Percentiles rank a stretch among this genome's conserved stretches.
phyloP scores from a whole-genome alignment of 495 filamentous ascomycete species.

The Stereocaulon alpinum region DNA sequence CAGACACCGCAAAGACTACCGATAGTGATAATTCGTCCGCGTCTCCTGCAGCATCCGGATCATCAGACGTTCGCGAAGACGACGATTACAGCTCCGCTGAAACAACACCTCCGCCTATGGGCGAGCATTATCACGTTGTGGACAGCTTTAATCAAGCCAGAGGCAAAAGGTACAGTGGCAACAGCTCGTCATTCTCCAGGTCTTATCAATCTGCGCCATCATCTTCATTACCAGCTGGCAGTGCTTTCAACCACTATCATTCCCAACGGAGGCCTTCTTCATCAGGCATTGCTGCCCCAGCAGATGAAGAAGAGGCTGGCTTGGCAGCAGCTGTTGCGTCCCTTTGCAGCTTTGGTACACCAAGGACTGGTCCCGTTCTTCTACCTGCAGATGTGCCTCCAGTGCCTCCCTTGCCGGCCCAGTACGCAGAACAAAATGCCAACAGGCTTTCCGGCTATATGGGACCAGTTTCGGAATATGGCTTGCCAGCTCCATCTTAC shows the following conservation, averaged over 20 bases:
- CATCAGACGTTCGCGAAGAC: constrained; percentile 54
- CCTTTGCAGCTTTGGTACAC: constrained; percentile 82
- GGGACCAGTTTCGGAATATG: constrained; percentile 38
- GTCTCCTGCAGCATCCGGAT: constrained; percentile 67
- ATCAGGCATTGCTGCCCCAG: constrained; percentile 48
- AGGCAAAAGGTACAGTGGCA: constrained; percentile 54
- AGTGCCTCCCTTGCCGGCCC: constrained; percentile 71
- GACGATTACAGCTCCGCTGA: constrained; percentile 51
- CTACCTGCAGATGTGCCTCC: constrained; percentile 72
- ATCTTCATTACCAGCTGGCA: constrained; percentile 37
- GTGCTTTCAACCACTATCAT: constrained; percentile 34
- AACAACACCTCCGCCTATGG: constrained; percentile 45
- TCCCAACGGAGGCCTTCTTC: constrained; percentile 53
- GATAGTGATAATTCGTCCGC: constrained; percentile 73
- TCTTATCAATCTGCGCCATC: constrained; percentile 74
- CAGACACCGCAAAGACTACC: constrained; percentile 51
- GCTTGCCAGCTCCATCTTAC: constrained; percentile 36
- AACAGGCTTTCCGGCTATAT: constrained; percentile 26
- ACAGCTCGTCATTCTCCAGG: constrained; percentile 59
- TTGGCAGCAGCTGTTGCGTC: constrained; percentile 80
- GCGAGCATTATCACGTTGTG: constrained; percentile 36
- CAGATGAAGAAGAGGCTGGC: constrained; percentile 64
- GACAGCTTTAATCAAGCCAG: constrained; percentile 39
- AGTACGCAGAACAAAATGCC: constrained; percentile 45
- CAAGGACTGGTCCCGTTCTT: constrained; percentile 56